Percentiles rank a stretch among this genome's conserved stretches.
Evolutionary conservation across 192 early-diverging fungal species (phyloP).

Genomic region (Radiomyces spectabilis): DNA sequence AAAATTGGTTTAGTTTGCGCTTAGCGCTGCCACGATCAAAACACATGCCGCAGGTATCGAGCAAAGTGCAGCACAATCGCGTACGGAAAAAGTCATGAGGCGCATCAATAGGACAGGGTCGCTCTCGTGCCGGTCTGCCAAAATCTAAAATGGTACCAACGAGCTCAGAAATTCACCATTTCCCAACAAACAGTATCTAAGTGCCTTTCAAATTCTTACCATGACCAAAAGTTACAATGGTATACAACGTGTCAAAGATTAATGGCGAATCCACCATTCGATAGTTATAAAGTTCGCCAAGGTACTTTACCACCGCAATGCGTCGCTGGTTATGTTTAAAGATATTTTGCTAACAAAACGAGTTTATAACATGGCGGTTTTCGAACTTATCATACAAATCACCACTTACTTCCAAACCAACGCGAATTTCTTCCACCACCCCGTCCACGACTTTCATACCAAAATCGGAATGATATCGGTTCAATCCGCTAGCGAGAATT

Average conservation of each 20-base stretch:
- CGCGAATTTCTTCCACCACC: slow-evolving; percentile 77
- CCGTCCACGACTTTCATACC: slow-evolving; percentile 82
- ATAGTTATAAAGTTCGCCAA: slow-evolving; percentile 91
- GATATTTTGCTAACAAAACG: slow-evolving; percentile 58
- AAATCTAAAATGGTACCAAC: slow-evolving; percentile 23
- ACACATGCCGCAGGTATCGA: slow-evolving; percentile 83
- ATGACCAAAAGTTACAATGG: slow-evolving; percentile 80
- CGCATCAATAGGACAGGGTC: slow-evolving; percentile 62
- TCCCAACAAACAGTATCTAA: neutral
- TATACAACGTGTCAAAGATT: slow-evolving; percentile 82
- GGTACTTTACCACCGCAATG: slow-evolving; percentile 70
- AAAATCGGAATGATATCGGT: slow-evolving; percentile 80
- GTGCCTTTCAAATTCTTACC: slow-evolving; percentile 37
- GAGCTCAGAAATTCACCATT: neutral
- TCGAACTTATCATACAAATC: neutral
- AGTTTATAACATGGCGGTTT: no score
- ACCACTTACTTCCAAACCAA: slow-evolving; percentile 68
- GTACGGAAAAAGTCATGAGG: slow-evolving; percentile 90
- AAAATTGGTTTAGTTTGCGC: slow-evolving; percentile 64
- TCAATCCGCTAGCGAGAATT: slow-evolving; percentile 69
- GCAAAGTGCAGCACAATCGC: slow-evolving; percentile 75
- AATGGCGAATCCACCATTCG: slow-evolving; percentile 72
- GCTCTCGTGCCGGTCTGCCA: slow-evolving; percentile 44
- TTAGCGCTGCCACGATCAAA: slow-evolving; percentile 64
- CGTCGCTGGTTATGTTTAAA: slow-evolving; percentile 92